Evolutionary conservation across 305 asterid species (phyloP).

Genomic region (Fraxinus baroniana): DNA sequence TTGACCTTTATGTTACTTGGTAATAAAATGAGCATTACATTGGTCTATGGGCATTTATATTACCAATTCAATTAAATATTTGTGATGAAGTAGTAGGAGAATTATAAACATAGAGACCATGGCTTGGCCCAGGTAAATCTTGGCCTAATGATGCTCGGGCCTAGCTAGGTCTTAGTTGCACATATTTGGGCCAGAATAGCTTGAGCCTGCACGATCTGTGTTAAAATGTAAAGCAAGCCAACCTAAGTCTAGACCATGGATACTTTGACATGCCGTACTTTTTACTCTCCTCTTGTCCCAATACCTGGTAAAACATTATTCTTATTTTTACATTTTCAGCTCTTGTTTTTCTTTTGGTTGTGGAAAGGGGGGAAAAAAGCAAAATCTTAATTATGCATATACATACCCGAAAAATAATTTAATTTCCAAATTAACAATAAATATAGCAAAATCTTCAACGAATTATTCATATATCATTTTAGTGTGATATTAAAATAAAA

Average conservation of each 20-base stretch:
- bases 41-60: not conserved
- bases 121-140: not conserved
- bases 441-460: too few species aligned
- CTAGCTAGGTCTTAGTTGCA: not conserved
- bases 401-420: too few species aligned
- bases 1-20: not conserved
- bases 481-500: too few species aligned
- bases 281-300: not conserved
- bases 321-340: not conserved
- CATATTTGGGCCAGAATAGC: not conserved
- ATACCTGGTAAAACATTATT: not conserved
- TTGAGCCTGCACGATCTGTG: slow-evolving; percentile 4
- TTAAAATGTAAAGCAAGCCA: slow-evolving; percentile 1
- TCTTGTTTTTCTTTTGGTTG: slow-evolving; percentile 2
- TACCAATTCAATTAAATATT: not conserved
- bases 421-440: too few species aligned
- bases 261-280: not conserved
- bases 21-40: not conserved
- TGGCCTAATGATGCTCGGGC: not conserved
- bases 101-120: not conserved
- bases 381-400: not conserved
- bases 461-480: too few species aligned
- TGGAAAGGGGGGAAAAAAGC: not conserved
- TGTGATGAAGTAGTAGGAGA: not conserved
- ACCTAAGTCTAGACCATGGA: not conserved